A percentile compares a stretch with the other conserved stretches of the same genome.
Conservation (phyloP, 495 filamentous ascomycete species). For the Hyaloscypha finlandica region DNA sequence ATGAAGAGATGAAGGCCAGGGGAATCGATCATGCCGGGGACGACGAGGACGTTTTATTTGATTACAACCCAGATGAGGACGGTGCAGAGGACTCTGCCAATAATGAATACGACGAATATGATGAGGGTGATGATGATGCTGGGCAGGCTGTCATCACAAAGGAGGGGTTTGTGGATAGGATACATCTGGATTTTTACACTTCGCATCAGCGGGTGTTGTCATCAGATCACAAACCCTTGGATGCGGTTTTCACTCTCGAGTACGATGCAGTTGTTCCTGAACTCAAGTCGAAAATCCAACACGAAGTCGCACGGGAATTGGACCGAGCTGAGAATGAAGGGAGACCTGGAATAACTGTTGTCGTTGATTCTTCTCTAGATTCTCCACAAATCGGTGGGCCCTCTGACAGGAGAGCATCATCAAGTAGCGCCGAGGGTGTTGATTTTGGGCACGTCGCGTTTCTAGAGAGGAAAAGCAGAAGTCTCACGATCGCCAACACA, state of each 20-base stretch:
- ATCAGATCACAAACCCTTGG: slow-evolving; percentile 93
- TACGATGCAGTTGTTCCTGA: slow-evolving; percentile 85
- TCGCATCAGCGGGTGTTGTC: slow-evolving; percentile 87
- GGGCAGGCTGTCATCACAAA: slow-evolving; percentile 46
- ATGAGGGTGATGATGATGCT: slow-evolving; percentile 51
- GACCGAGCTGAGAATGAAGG: slow-evolving; percentile 94
- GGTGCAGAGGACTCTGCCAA: slow-evolving; percentile 42
- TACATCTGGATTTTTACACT: slow-evolving; percentile 72
- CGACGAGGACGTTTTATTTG: slow-evolving; percentile 85
- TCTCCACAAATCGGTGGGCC: slow-evolving; percentile 34
- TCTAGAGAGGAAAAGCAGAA: slow-evolving; percentile 61
- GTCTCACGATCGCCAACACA: slow-evolving; percentile 88
- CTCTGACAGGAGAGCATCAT: slow-evolving; percentile 20
- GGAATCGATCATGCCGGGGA: slow-evolving; percentile 73
- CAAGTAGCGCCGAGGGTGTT: slow-evolving; percentile 44
- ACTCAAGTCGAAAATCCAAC: slow-evolving; percentile 77
- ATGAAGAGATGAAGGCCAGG: slow-evolving; percentile 81
- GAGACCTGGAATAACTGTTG: slow-evolving; percentile 78
- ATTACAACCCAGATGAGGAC: slow-evolving; percentile 85
- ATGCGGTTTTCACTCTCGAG: slow-evolving; percentile 74
- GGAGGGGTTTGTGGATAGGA: slow-evolving; percentile 60
- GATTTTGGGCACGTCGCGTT: slow-evolving; percentile 76
- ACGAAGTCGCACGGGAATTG: slow-evolving; percentile 83
- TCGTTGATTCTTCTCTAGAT: slow-evolving; percentile 63
- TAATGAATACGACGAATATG: slow-evolving; percentile 60